Evolutionary conservation across 2,329 filamentous ascomycete species (phyloP), one percentile per base, ranked within the genome.

Genomic region (Hymenoscyphus albidus): DNA sequence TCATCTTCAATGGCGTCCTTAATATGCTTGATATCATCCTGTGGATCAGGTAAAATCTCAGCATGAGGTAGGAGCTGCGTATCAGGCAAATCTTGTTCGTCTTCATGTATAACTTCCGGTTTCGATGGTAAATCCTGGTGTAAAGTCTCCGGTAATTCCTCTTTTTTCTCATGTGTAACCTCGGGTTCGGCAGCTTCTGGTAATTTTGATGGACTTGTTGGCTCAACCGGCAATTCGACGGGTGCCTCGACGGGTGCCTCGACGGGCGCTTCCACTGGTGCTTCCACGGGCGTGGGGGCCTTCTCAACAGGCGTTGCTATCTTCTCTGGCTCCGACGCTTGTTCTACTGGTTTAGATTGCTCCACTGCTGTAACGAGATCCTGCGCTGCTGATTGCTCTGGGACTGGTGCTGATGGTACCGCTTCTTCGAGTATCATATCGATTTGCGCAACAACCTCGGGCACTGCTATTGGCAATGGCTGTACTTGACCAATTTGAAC

Each of bases 1-100:
- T 70, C 70, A 7, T 71, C 67, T 22, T 72, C 68, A 27, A 60
- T 40, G 22, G 12, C 32, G 2, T 27, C 48, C 12, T 32, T 27
- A 16, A 48, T 22, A 35, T 44, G 5, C 42, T 51, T 51, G 42
- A 44, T 44, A 12, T 51, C 44, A 18, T 51, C 44, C 44, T 51
- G 18, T 51, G 44, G 44, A 51, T 51, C 44, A 16, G 44, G 44
- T 12, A 51, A 10, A 22, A 16, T 51, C 9, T 51, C 44, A 22
- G 44, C 14, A 3, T 51, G 44, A 51, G 44, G 44, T 51, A 51
- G 44, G 14, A 22, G n/a, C n/a, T 51, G 44, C 44, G 44, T 51
- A 51, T 51, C 44, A 22, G 44, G 44, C 44, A 51, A 22, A 51
- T 22, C 44, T 12, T 18, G 12, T 18, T 51, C 44, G 5, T 27